Evolutionary conservation across 352 stramenopile genomes (phyloP), one percentile per base, ranked within the genome.

Genomic region (Pythium pyrilobum): DNA sequence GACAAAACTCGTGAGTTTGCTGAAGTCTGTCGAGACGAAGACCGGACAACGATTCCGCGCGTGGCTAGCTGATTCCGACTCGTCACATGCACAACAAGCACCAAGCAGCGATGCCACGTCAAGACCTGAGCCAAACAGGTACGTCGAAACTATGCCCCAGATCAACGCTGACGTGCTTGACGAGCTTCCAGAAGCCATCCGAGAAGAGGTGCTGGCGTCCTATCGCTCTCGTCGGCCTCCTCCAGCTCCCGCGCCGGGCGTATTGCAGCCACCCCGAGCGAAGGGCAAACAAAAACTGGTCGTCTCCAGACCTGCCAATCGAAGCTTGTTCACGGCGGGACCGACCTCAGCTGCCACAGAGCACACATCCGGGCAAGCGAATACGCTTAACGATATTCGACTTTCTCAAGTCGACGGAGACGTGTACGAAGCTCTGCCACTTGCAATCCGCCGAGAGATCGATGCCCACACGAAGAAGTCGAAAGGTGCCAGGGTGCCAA

Each of bases 371-470:
- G 21, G 20, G 9, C 4, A 33, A 13, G 53, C 27, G 18, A 73
- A 76, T 21, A 62, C 73, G 2, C 56, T 92, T 4, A 69, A 92
- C 49, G 77, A 89, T 31, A 81, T 90, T 45, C 69, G 61, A 11
- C 69, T 90, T 53, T 94, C 84, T 4, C 84, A 92, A 69, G 72
- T 94, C 4, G 84, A 94, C 44, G 69, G 71, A 5, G 72, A 88
- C 36, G 79, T 94, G 7, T 90, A 91, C 39, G 49, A 89, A 31
- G 72, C 78, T 16, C 62, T 94, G 5, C 84, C 84, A 5, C 71
- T 87, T 9, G 28, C 54, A 1, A 78, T 94, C 44, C 81, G 74
- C 13, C 74, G 72, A 56, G 84, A 94, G 34, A 83, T 94, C 31
- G 69, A 87, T 49, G 64, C 66, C 23, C 66, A 86, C 48, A 62